Base-by-base conservation (phyloP, 202 grass and related monocot species). In the Setaria italica region DNA sequence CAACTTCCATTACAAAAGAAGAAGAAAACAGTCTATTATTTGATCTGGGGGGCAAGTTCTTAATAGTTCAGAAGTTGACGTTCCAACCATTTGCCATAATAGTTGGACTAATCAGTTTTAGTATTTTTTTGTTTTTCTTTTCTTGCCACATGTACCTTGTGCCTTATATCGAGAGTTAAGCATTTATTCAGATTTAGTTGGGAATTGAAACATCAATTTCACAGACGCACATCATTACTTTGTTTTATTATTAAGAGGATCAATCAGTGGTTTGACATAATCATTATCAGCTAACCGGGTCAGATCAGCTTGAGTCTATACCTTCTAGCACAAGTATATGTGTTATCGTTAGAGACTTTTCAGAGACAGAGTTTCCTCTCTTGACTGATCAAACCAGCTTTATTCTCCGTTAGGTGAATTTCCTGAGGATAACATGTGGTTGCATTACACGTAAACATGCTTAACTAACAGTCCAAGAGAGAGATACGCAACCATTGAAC, bases 321-420 rank as follows among this genome's bases (percentile, higher is more conserved):
- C 29, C 62, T 80, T 49, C 29, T 39, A n/a, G 46, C 15, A 39
- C 9, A 69, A 68, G 63, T 42, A 54, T 19, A 54, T 20, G 45
- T 7, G 59, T 37, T 54, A 53, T 53, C 16, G 11, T 80, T 67
- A 67, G 30, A 25, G 30, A 25, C 43, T 21, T 56, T 69, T 80
- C 79, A 42, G 33, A 4, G 16, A 67, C n/a, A 11, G 20, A 6
- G 7, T 9, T 67, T 7, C 30, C 46, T 21, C 21, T 21, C 32
- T 67, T 65, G 77, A 79, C 29, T 37, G 17, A 79, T 51, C 45
- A 67, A 66, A 53, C 46, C 1, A 67, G 32, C 32, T 64, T 66
- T 47, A 69, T 80, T 80, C 47, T 29, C 1, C 35, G 12, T 11
- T 48, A 54, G 64, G n/a, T 10, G 62, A 67, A 81, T 55, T 81